These are phyloP conservation scores for Chytridium lagenaria DNA, from an alignment of 371 early-diverging fungal genomes.

Conservation along the genomic window DNA sequence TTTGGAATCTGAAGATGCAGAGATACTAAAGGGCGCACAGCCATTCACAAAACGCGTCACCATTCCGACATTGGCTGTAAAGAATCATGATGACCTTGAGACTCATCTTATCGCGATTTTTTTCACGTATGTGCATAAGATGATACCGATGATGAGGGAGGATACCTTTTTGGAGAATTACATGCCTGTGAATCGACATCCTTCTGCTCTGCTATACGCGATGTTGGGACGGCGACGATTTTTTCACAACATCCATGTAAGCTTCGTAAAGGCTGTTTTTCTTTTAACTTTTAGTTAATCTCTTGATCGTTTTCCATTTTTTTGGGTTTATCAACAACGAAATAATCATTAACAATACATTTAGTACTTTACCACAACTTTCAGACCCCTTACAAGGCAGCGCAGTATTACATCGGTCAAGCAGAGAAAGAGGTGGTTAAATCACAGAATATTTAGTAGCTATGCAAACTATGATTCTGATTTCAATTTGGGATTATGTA, in stretches of 20 bases:
- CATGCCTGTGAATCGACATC: constrained; percentile 8
- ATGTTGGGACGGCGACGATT: constrained; percentile 13
- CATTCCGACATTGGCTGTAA: background rate
- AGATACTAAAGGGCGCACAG: background rate
- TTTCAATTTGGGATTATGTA: no score
- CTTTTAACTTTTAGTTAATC: background rate
- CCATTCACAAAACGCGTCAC: background rate
- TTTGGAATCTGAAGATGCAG: background rate
- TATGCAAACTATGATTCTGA: no score
- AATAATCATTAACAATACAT: no score
- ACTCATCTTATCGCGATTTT: background rate
- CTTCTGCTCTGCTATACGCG: constrained; percentile 11
- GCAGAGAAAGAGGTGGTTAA: no score
- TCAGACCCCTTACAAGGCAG: no score
- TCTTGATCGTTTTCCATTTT: no score
- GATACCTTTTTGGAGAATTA: constrained; percentile 16
- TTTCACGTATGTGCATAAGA: constrained; percentile 9
- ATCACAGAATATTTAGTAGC: no score
- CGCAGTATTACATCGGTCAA: no score
- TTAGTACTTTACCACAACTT: no score
- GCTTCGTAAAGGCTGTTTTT: background rate
- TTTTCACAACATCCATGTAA: constrained; percentile 12
- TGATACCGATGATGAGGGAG: constrained; percentile 11
- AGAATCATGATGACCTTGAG: background rate
- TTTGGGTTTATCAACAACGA: no score